Base-by-base conservation (phyloP, 148 eudicot species). In the Pouteria glomerata region DNA sequence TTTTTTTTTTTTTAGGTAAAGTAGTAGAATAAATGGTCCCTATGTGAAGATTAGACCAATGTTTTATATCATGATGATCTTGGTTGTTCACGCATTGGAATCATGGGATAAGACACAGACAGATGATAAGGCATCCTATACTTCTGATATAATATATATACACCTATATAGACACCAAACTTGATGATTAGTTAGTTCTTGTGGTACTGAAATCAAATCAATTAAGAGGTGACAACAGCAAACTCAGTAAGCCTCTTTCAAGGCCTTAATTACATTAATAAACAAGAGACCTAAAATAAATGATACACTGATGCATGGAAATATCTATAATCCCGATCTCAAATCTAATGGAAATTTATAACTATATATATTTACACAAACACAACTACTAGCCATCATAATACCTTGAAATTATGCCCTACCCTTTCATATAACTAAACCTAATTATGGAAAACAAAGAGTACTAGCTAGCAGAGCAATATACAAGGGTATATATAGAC, bases 11-110 rank as follows among this genome's bases (percentile, higher is more conserved):
- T 72, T 42, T 7, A 18, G 41, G 18, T n/a, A 33, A 72, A 59
- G 58, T 7, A 31, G 45, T 29, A 33, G 10, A n/a, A 6, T 1
- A 72, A 50, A 59, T 69, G 73, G 73, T 75, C 73, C 78, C 74
- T 29, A 27, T 18, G 23, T 42, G 7, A 74, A 63, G 69, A 14
- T 37, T 53, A 52, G 39, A n/a, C n/a, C n/a, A n/a, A n/a, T n/a
- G n/a, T n/a, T n/a, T n/a, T n/a, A n/a, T n/a, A n/a, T n/a, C n/a
- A n/a, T n/a, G n/a, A n/a, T 72, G 74, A 72, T 51, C 27, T 48
- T 35, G 34, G 50, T n/a, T 73, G 37, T 62, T 64, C 55, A 56
- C 8, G 31, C 31, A 42, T 27, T 15, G 21, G 41, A 65, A 29
- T 39, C 64, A 42, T 16, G 30, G 27, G 29, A 34, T 69, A 65